Evolutionary conservation across 2,329 filamentous ascomycete genomes (phyloP), one percentile per base, ranked within the genome.

Genomic region (Colletotrichum sojae): DNA sequence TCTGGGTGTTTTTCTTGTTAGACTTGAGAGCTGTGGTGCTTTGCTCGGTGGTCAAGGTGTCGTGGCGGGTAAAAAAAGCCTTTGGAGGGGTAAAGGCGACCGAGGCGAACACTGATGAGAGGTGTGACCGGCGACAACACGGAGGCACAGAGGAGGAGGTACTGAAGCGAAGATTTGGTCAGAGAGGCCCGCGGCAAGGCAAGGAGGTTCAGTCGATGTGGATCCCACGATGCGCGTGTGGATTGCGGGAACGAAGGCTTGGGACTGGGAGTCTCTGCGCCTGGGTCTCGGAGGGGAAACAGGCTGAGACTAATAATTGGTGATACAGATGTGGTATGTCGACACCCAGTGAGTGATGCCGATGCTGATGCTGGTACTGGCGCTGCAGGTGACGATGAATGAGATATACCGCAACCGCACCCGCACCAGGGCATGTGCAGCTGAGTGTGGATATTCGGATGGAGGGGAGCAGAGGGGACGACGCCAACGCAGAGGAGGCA

Each of bases 181-280:
- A 63, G 63, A 69, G 39, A 58, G 53, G 22, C 57, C 56, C 39
- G 43, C 52, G 18, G 46, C 39, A 68, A 63, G 36, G 58, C 46
- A 57, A 63, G 53, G 61, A 56, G 53, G 57, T 61, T 63, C 56
- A 68, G 63, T 63, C 52, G 45, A 16, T 20, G 67, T 70, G 67
- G 67, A 68, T 63, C 67, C 66, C 63, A 70, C 67, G 63, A 61
- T 70, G 63, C 40, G 56, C 43, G 31, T 61, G 67, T 62, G 57
- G 56, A 54, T 46, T 57, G 53, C 48, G 63, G 45, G 40, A 66
- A 45, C 40, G 48, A 45, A 66, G 25, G 20, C 62, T 60, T 25
- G 10, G 31, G 31, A 8, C 10, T 60, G 49, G 66, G 51, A 36
- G 46, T 68, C 52, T 68, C 20, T 63, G 52, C 64, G 57, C 58